These are phyloP conservation scores for Phytophthora kernoviae DNA, from an alignment of 352 stramenopile species.

Conservation along the genomic window DNA sequence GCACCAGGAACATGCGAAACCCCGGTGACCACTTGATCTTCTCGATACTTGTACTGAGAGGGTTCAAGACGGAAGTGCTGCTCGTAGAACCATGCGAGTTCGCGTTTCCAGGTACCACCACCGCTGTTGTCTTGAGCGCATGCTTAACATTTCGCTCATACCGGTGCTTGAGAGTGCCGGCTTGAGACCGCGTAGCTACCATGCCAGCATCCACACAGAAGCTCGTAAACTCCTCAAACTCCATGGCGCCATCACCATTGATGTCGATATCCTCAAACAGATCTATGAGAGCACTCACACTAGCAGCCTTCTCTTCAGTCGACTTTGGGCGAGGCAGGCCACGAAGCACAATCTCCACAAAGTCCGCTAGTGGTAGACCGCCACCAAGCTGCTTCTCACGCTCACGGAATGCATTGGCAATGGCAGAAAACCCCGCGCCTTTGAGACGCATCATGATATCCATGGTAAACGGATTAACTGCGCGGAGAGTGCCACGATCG, in stretches of 20 bases:
- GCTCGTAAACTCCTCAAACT: conserved; percentile 89
- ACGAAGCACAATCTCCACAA: conserved; percentile 80
- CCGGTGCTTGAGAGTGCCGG: conserved; percentile 62
- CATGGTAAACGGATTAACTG: conserved; percentile 34
- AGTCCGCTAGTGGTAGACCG: conserved; percentile 70
- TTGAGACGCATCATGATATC: conserved; percentile 87
- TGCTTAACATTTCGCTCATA: conserved; percentile 68
- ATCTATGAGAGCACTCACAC: conserved; percentile 68
- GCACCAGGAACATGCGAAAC: conserved; percentile 63
- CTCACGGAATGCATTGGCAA: conserved; percentile 78
- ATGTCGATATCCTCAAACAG: conserved; percentile 90
- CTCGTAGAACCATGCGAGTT: conserved; percentile 7
- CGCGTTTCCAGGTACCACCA: not conserved
- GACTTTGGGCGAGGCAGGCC: conserved; percentile 52
- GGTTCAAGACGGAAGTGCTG: conserved; percentile 27
- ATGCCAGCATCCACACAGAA: conserved; percentile 89
- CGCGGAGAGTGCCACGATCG: not conserved
- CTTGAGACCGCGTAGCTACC: conserved; percentile 61
- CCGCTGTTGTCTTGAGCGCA: conserved; percentile 53
- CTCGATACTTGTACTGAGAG: conserved; percentile 52
- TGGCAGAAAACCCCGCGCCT: conserved; percentile 71
- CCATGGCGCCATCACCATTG: conserved; percentile 84
- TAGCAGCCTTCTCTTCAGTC: conserved; percentile 51
- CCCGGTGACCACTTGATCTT: conserved; percentile 74
- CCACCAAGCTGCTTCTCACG: conserved; percentile 61